These are phyloP conservation scores for Gaillardinia entomophila DNA, from an alignment of 805 yeast species.

Conservation along the genomic window DNA sequence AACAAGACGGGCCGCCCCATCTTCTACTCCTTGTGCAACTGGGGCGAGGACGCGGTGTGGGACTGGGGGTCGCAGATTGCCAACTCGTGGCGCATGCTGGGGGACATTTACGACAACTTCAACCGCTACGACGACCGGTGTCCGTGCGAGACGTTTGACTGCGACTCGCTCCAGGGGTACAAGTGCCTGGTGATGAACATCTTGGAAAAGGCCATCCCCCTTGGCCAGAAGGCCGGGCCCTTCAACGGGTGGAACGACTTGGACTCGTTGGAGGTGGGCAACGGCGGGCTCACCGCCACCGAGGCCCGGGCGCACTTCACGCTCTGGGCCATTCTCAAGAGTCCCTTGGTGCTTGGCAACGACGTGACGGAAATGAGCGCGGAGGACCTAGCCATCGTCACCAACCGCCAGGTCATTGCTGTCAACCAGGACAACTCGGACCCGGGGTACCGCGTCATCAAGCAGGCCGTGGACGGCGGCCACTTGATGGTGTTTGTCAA, in stretches of 20 bases:
- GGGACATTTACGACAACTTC: no score
- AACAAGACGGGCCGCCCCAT: constrained; percentile 20
- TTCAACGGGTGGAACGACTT: constrained; percentile 22
- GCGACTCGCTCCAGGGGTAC: constrained; percentile 16
- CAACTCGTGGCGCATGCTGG: constrained; percentile 23
- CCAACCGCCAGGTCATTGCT: no score
- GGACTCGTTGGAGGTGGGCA: constrained; percentile 23
- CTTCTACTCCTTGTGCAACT: constrained; percentile 21
- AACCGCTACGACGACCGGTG: constrained; percentile 19
- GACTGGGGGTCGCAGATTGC: constrained; percentile 21
- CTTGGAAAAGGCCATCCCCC: constrained; percentile 20
- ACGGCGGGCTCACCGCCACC: constrained; percentile 19
- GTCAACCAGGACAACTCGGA: constrained; percentile 23
- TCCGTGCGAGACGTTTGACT: constrained; percentile 19
- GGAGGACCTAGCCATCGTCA: constrained; percentile 11
- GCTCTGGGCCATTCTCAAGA: constrained; percentile 23
- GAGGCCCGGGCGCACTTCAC: constrained; percentile 22
- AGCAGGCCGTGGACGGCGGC: no score
- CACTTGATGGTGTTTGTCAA: no score
- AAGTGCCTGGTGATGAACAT: constrained; percentile 23
- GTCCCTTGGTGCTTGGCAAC: constrained; percentile 21
- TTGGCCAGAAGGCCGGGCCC: constrained; percentile 18
- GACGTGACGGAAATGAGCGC: constrained; percentile 14
- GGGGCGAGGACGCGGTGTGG: constrained; percentile 25
- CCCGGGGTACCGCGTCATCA: no score